phyloP scores from a whole-genome alignment of 2,329 filamentous ascomycete species.

The Pyrenochaeta sp. region DNA sequence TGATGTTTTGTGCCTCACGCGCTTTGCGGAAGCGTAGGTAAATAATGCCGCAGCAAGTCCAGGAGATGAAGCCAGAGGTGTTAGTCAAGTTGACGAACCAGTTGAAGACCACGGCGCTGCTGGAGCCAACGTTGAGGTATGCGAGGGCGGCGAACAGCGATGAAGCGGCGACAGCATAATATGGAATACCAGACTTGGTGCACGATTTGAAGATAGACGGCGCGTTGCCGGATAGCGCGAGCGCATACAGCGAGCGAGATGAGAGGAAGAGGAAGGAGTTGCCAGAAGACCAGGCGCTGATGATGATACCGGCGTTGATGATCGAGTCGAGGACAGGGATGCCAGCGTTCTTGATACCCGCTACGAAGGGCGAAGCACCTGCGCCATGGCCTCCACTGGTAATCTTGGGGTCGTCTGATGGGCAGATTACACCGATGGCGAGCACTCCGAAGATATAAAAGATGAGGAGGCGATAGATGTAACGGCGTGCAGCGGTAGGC shows the following conservation, averaged over 20 bases:
- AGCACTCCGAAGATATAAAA: constrained; percentile 68
- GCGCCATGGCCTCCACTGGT: constrained; percentile 63
- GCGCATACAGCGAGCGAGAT: constrained; percentile 61
- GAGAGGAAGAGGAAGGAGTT: constrained; percentile 65
- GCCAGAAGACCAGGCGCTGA: constrained; percentile 68
- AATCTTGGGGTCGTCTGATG: constrained; percentile 60
- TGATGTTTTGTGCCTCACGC: constrained; percentile 62
- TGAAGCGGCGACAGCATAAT: constrained; percentile 56
- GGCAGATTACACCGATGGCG: constrained; percentile 68
- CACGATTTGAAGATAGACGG: constrained; percentile 68
- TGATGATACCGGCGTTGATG: constrained; percentile 73
- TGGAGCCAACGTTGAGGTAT: constrained; percentile 59
- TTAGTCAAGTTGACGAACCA: constrained; percentile 78
- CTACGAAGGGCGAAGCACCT: constrained; percentile 61
- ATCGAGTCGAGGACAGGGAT: constrained; percentile 68
- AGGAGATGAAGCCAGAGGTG: constrained; percentile 62
- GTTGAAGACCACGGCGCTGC: constrained; percentile 62
- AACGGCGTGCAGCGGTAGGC: constrained; percentile 66
- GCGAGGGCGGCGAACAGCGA: constrained; percentile 57
- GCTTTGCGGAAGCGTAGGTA: constrained; percentile 69
- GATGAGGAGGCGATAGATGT: constrained; percentile 69
- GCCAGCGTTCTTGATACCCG: constrained; percentile 60
- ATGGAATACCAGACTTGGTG: constrained; percentile 66
- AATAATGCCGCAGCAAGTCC: constrained; percentile 64
- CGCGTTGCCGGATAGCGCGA: constrained; percentile 71